Conservation (phyloP, 345 rosid genomes). For the Melaleuca alternifolia region DNA sequence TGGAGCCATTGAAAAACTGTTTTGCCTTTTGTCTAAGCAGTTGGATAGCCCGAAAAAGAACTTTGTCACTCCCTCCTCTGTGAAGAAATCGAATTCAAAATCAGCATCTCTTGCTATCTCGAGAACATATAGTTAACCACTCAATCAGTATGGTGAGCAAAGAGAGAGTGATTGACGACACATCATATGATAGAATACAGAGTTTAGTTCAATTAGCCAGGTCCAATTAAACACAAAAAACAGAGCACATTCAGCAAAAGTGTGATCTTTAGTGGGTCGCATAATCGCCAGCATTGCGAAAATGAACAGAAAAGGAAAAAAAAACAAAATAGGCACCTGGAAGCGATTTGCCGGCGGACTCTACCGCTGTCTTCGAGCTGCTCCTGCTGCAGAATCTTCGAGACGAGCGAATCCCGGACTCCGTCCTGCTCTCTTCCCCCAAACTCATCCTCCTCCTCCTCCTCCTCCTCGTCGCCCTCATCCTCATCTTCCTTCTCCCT, state of each 20-base stretch:
- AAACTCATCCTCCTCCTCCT: slow-evolving; percentile 30
- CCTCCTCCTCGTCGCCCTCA: slow-evolving; percentile 32
- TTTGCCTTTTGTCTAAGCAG: background rate
- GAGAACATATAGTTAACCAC: background rate
- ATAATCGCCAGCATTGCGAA: background rate
- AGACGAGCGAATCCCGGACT: slow-evolving; percentile 47
- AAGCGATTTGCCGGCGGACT: slow-evolving; percentile 57
- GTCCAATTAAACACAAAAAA: background rate
- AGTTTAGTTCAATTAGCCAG: background rate
- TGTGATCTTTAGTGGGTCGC: background rate
- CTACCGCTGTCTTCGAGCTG: slow-evolving; percentile 92
- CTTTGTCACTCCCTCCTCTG: background rate
- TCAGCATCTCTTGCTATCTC: background rate
- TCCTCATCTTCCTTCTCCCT: slow-evolving; percentile 27
- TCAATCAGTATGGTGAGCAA: background rate
- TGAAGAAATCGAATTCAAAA: background rate
- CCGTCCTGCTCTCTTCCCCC: slow-evolving; percentile 47
- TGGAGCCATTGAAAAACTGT: background rate
- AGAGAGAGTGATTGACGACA: background rate
- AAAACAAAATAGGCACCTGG: slow-evolving; percentile 36
- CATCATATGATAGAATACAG: background rate
- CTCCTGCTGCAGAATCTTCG: slow-evolving; percentile 58
- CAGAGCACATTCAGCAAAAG: background rate
- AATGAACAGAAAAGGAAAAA: background rate
- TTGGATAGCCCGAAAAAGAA: background rate